Percentiles rank a stretch among this genome's conserved stretches.
phyloP scores from a whole-genome alignment of 257 asterid species.

The Avicennia marina region DNA sequence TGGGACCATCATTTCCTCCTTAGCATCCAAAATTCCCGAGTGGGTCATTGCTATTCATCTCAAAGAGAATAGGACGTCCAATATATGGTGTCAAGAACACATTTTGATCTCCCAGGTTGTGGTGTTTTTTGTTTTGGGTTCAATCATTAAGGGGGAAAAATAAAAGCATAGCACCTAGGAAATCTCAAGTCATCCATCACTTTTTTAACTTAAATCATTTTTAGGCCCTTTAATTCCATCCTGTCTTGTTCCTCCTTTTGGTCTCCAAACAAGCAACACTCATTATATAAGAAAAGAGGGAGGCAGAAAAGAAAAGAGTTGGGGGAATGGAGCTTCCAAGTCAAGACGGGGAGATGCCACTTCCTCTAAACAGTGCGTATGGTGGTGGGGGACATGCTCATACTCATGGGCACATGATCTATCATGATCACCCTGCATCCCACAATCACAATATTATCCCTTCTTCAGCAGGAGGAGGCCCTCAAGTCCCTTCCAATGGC shows the following conservation, averaged over 20 bases:
- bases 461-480: no score
- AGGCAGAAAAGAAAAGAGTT: slow-evolving; percentile 16
- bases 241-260: slow-evolving; percentile 43
- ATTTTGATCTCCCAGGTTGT: no score
- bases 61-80: no score
- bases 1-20: no score
- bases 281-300: not conserved
- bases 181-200: slow-evolving; percentile 9
- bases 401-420: slow-evolving; percentile 41
- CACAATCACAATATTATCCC: slow-evolving; percentile 21
- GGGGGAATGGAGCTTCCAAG: slow-evolving; percentile 48
- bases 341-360: slow-evolving; percentile 47
- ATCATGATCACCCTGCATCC: slow-evolving; percentile 22
- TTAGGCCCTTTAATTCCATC: slow-evolving; percentile 19
- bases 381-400: slow-evolving; percentile 21
- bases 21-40: no score
- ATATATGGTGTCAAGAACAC: no score
- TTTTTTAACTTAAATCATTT: slow-evolving; percentile 28
- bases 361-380: slow-evolving; percentile 68
- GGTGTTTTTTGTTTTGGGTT: no score
- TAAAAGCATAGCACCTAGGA: no score
- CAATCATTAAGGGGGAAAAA: no score
- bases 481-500: not conserved
- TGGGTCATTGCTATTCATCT: no score
- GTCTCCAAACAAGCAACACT: slow-evolving; percentile 64